Evolutionary conservation across 1,284 basidiomycete species (phyloP), one percentile per base, ranked within the genome.

Genomic region (Pascua guehoae): DNA sequence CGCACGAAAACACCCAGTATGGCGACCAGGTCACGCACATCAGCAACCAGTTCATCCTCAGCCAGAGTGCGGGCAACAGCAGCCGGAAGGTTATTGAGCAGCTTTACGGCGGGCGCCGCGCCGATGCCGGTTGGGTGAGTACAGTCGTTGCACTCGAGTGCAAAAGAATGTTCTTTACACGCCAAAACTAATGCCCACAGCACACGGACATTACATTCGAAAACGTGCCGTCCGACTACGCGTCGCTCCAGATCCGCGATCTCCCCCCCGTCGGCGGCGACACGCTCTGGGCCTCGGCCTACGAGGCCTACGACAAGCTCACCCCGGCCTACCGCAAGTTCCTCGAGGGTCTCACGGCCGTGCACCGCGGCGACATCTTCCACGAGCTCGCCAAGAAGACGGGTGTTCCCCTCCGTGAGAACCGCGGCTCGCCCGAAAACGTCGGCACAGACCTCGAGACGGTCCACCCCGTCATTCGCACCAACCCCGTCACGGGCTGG

Each of bases 121-220:
- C 24, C 7, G 24, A 32, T 32, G 24, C 4, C 3, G 24, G 24
- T 32, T 32, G 24, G 24, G 24, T 32, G 24, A 32, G 24, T 32
- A 32, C 24, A 4, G 24, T n/a, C 24, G 7, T 3, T 32, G 24
- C 24, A 32, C 24, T 32, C 24, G 4, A 4, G 24, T 3, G 24
- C 24, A 3, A 32, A 32, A 32, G 24, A 32, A 4, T 32, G 24
- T 32, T 32, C 24, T 32, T 32, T 32, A 32, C 24, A 32, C 7
- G 4, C 24, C 24, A 32, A 32, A 32, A 32, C 24, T 32, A 32
- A 32, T 32, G 4, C 4, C 66, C 42, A 2, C 39, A 53, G 63
- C 63, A 65, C 64, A 39, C 82, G 1, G 86, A 88, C 72, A 85
- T 87, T 65, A 84, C 84, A 0, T 88, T 86, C 62, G 87, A 88